These are phyloP conservation scores for Austroboletus niveus DNA, from an alignment of 1,284 basidiomycete genomes.

Conservation along the genomic window DNA sequence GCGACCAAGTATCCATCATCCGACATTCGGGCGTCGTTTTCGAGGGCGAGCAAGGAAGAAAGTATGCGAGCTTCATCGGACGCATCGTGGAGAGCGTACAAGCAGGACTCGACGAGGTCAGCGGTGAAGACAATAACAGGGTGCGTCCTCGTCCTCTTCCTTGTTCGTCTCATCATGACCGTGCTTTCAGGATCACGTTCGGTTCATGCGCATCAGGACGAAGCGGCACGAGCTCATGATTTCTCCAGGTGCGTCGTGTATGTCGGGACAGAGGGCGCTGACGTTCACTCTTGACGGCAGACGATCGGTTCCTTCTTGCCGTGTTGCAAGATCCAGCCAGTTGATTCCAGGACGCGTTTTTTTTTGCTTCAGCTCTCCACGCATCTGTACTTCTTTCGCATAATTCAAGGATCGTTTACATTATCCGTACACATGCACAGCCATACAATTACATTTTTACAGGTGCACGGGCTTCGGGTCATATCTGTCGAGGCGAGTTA, in stretches of 20 bases:
- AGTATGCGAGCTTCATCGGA: constrained; percentile 77
- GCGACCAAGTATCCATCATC: constrained; percentile 69
- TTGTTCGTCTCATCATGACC: background rate
- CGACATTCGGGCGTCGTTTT: constrained; percentile 83
- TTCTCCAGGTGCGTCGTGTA: constrained; percentile 72
- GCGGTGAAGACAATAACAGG: constrained; percentile 52
- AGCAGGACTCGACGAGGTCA: constrained; percentile 68
- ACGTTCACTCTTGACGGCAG: constrained; percentile 39
- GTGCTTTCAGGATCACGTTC: constrained; percentile 72
- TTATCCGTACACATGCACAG: too few relatives aligned
- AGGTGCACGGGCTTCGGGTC: too few relatives aligned
- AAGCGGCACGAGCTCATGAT: constrained; percentile 92
- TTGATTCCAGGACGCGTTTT: constrained; percentile 9
- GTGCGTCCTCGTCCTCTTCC: constrained; percentile 35
- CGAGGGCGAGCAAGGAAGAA: constrained; percentile 80
- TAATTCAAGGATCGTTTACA: too few relatives aligned
- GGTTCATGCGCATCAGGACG: constrained; percentile 88
- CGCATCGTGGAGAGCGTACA: constrained; percentile 78
- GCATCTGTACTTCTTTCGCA: too few relatives aligned
- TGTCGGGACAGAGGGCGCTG: background rate
- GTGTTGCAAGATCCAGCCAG: constrained; percentile 76
- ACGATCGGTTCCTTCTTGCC: constrained; percentile 79
- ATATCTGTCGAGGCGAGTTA: too few relatives aligned
- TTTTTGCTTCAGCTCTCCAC: background rate
- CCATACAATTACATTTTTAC: too few relatives aligned